Conservation (phyloP, 768 basidiomycete species). For the Gymnopilus dilepis region DNA sequence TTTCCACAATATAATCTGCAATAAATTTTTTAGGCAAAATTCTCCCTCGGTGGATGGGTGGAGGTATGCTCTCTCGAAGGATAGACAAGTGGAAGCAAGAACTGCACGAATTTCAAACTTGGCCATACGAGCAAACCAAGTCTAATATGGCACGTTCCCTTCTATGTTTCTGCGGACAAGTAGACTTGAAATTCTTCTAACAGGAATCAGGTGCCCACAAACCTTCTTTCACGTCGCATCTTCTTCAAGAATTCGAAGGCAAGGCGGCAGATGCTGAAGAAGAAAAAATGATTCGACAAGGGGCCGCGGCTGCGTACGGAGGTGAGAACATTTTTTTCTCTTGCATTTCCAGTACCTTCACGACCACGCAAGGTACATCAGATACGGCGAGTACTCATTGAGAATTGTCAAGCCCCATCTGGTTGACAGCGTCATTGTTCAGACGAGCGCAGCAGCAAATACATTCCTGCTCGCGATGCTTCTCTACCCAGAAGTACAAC, state of each 20-base stretch:
- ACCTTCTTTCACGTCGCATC: constrained; percentile 3
- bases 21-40: background rate
- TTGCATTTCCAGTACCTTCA: background rate
- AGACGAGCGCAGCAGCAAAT: constrained; percentile 5
- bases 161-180: background rate
- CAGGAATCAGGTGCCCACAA: background rate
- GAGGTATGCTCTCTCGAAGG: background rate
- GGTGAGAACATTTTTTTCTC: background rate
- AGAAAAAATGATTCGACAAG: constrained; percentile 1
- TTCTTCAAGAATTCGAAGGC: constrained; percentile 4
- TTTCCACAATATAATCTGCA: background rate
- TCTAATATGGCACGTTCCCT: background rate
- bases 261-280: background rate
- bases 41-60: constrained; percentile 11
- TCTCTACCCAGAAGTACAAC: constrained; percentile 1
- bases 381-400: background rate
- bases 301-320: constrained; percentile 10
- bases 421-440: background rate
- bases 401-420: background rate
- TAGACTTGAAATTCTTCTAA: background rate
- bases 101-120: constrained; percentile 3
- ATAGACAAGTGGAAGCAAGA: background rate
- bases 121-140: constrained; percentile 5
- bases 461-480: constrained; percentile 8
- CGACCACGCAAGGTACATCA: background rate